Percentiles rank a stretch among this genome's conserved stretches.
Evolutionary conservation across 805 yeast species (phyloP).

Genomic region (Candida ficus): DNA sequence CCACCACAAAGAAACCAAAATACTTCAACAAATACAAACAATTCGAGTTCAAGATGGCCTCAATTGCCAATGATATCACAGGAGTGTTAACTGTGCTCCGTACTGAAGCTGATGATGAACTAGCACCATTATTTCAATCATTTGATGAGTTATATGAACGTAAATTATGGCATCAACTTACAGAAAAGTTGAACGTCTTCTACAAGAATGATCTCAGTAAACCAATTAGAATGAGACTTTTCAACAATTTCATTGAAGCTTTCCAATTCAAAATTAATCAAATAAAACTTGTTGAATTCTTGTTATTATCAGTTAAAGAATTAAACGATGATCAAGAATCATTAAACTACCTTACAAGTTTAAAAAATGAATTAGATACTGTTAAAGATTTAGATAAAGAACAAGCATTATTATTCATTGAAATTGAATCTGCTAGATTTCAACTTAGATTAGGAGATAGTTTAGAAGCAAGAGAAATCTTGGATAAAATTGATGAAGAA

Average conservation of each 20-base stretch:
- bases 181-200: constrained; percentile 57
- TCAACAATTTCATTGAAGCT: constrained; percentile 60
- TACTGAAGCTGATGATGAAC: constrained; percentile 58
- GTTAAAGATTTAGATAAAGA: constrained; percentile 34
- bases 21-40: no score
- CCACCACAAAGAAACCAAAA: constrained; percentile 7
- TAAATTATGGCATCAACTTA: constrained; percentile 92
- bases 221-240: constrained; percentile 59
- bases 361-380: constrained; percentile 40
- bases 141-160: constrained; percentile 85
- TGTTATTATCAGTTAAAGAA: constrained; percentile 49
- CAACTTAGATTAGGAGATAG: constrained; percentile 50
- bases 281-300: constrained; percentile 71
- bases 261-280: constrained; percentile 73
- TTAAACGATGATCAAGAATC: constrained; percentile 40
- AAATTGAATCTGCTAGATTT: constrained; percentile 71
- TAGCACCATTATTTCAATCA: constrained; percentile 55
- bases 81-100: constrained; percentile 43
- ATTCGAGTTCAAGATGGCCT: constrained; percentile 2
- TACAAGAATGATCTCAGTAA: constrained; percentile 50
- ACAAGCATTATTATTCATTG: constrained; percentile 55
- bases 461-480: constrained; percentile 58
- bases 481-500: constrained; percentile 54
- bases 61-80: constrained; percentile 17
- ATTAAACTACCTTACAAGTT: constrained; percentile 41